Evolutionary conservation across 371 early-diverging fungal genomes (phyloP).

Genomic region (Cokeromyces recurvatus): DNA sequence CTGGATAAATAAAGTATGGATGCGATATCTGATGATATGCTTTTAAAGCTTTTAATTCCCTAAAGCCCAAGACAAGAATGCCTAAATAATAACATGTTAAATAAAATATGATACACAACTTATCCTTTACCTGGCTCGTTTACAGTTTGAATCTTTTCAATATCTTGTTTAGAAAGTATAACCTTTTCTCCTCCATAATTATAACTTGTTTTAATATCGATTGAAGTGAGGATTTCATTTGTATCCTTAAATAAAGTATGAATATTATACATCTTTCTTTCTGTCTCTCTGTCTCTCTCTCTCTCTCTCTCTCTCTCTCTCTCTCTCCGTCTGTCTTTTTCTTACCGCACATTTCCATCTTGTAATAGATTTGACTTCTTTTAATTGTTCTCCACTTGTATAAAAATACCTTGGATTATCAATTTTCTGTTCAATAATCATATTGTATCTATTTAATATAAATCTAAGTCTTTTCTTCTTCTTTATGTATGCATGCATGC

Average conservation of each 20-base stretch:
- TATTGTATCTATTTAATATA: too few relatives aligned
- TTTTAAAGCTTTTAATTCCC: slow-evolving; percentile 28
- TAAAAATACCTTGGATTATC: slow-evolving; percentile 40
- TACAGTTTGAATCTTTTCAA: slow-evolving; percentile 37
- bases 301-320: too few relatives aligned
- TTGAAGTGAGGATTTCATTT: slow-evolving; percentile 39
- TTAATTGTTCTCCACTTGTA: slow-evolving; percentile 42
- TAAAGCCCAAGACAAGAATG: slow-evolving; percentile 65
- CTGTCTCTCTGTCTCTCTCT: too few relatives aligned
- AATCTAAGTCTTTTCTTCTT: too few relatives aligned
- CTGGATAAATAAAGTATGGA: slow-evolving; percentile 70
- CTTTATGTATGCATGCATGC: too few relatives aligned
- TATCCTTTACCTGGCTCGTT: slow-evolving; percentile 47
- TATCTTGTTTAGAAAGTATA: slow-evolving; percentile 59
- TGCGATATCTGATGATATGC: slow-evolving; percentile 56
- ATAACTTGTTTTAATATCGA: slow-evolving; percentile 56
- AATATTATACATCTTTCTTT: too few relatives aligned
- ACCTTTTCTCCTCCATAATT: slow-evolving; percentile 54
- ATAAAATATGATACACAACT: not conserved
- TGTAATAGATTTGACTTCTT: slow-evolving; percentile 51
- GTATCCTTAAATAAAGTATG: too few relatives aligned
- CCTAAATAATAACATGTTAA: slow-evolving; percentile 31
- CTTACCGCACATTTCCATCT: slow-evolving; percentile 51
- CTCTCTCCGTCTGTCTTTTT: too few relatives aligned
- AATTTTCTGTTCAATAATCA: slow-evolving; percentile 47